Conservation (phyloP, 2,329 filamentous ascomycete species). For the Parafenestella ontariensis region DNA sequence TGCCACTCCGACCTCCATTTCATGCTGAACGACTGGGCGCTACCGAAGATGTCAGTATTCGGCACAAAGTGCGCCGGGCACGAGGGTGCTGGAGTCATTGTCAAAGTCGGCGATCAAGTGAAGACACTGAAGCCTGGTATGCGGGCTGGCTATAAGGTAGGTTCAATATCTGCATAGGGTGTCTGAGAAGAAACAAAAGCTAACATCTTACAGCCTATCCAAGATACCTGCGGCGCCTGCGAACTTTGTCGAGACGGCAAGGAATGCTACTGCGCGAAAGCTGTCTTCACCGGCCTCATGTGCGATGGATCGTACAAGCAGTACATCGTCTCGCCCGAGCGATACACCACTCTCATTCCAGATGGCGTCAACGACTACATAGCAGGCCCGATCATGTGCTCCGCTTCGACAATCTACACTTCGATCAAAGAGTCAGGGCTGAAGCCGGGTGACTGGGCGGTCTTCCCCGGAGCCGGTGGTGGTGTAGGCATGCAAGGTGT, state of each 20-base stretch:
- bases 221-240: slow-evolving; percentile 46
- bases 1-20: slow-evolving; percentile 66
- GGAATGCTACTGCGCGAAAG: slow-evolving; percentile 61
- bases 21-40: slow-evolving; percentile 62
- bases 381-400: slow-evolving; percentile 68
- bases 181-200: not conserved
- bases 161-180: not conserved
- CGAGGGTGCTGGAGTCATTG: slow-evolving; percentile 65
- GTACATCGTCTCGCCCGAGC: slow-evolving; percentile 64
- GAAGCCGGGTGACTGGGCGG: slow-evolving; percentile 61
- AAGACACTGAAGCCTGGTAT: slow-evolving; percentile 55
- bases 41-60: slow-evolving; percentile 48
- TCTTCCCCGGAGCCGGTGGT: slow-evolving; percentile 62
- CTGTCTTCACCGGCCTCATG: slow-evolving; percentile 56
- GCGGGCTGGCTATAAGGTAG: slow-evolving; percentile 47
- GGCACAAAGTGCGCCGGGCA: slow-evolving; percentile 59
- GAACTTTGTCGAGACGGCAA: slow-evolving; percentile 59
- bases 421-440: slow-evolving; percentile 61
- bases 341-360: slow-evolving; percentile 63
- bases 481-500: slow-evolving; percentile 66
- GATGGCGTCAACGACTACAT: slow-evolving; percentile 62
- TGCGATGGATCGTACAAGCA: slow-evolving; percentile 62
- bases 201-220: slow-evolving; percentile 28
- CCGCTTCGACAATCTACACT: slow-evolving; percentile 65
- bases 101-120: slow-evolving; percentile 62